Percentiles rank a stretch among this genome's conserved stretches.
Evolutionary conservation across 2,329 filamentous ascomycete genomes (phyloP).

Genomic region (Cladosporium cucumerinum): DNA sequence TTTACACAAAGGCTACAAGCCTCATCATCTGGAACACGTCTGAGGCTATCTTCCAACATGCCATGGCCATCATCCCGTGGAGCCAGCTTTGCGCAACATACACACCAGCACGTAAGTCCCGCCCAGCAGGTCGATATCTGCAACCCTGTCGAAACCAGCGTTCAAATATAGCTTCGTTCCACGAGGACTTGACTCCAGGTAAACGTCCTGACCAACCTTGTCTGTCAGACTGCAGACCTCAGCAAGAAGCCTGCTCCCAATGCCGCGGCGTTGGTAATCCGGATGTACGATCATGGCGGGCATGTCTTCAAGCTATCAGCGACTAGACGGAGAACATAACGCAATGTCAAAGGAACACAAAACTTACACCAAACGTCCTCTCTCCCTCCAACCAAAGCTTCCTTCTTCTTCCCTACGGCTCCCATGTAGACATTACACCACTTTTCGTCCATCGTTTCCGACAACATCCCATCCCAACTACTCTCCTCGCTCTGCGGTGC

Average conservation of each 20-base stretch:
- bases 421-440: not conserved
- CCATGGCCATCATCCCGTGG: not conserved
- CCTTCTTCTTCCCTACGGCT: not conserved
- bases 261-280: constrained; percentile 1
- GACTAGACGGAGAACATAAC: not conserved
- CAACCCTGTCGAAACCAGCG: constrained; percentile 13
- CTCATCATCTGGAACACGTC: not conserved
- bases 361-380: constrained; percentile 14
- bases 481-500: not conserved
- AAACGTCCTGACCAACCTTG: not conserved
- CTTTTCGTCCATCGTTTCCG: constrained; percentile 1
- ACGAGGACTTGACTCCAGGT: constrained; percentile 9
- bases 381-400: not conserved
- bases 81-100: constrained; percentile 5
- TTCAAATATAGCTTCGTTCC: constrained; percentile 10
- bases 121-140: not conserved
- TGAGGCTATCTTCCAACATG: not conserved
- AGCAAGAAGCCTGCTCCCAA: not conserved
- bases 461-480: not conserved
- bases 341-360: not conserved
- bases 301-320: constrained; percentile 2
- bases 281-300: constrained; percentile 14
- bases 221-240: not conserved
- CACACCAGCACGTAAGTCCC: not conserved
- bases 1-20: not conserved